These are phyloP conservation scores for Stemphylium lycopersici DNA, from an alignment of 2,329 filamentous ascomycete species.

Conservation along the genomic window DNA sequence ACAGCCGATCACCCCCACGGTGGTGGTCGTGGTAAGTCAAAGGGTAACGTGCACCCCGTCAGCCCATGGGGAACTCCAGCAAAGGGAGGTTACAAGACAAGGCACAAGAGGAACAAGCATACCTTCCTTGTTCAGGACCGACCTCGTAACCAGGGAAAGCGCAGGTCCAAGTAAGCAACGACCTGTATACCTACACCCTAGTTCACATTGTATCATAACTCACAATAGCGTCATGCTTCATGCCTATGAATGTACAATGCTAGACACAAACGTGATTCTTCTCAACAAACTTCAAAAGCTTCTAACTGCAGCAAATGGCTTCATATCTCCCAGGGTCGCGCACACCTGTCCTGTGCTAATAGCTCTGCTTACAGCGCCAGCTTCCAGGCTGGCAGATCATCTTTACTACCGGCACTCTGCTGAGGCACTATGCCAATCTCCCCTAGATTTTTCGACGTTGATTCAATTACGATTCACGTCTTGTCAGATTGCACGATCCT, in stretches of 20 bases:
- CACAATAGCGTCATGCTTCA: slow-evolving; percentile 5
- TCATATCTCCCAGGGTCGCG: no score
- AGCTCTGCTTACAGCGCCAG: no score
- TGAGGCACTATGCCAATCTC: background rate
- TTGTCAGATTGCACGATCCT: background rate
- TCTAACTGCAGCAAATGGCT: no score
- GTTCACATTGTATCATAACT: slow-evolving; percentile 29
- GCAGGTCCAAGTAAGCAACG: slow-evolving; percentile 54
- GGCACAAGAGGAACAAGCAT: slow-evolving; percentile 86
- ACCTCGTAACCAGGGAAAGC: slow-evolving; percentile 88
- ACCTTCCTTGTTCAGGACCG: slow-evolving; percentile 86
- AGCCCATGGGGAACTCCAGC: slow-evolving; percentile 94
- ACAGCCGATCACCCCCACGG: slow-evolving; percentile 93
- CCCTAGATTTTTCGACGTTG: background rate
- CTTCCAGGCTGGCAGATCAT: background rate
- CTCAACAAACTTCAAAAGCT: background rate
- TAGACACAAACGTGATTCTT: background rate
- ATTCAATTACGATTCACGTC: background rate
- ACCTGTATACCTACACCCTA: slow-evolving; percentile 16
- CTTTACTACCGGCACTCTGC: background rate
- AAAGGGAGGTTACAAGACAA: slow-evolving; percentile 91
- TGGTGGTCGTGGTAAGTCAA: slow-evolving; percentile 98
- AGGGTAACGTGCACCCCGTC: slow-evolving; percentile 94
- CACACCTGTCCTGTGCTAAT: no score
- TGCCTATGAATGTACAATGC: slow-evolving; percentile 12